A percentile compares a stretch with the other conserved stretches of the same genome.
phyloP scores from a whole-genome alignment of 116 monocot genomes.

The Phalaenopsis hybrid region DNA sequence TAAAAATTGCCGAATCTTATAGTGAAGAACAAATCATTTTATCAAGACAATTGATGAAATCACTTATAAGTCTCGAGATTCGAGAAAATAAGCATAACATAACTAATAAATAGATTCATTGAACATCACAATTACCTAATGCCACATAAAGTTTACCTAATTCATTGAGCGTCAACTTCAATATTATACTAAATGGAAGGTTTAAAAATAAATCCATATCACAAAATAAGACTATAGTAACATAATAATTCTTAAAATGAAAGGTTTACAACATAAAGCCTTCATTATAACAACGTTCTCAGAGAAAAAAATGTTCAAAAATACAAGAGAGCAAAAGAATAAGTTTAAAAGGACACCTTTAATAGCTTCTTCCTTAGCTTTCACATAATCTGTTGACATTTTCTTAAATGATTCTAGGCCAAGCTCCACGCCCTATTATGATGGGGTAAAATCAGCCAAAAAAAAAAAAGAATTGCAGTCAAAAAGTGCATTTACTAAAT shows the following conservation, averaged over 20 bases:
- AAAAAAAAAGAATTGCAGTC: not conserved
- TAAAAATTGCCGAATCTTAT: not conserved
- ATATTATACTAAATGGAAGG: too few species aligned
- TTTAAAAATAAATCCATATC: too few species aligned
- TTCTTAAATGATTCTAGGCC: conserved; percentile 48
- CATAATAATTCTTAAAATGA: not conserved
- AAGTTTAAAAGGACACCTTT: conserved; percentile 28
- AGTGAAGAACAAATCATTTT: not conserved
- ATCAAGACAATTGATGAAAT: not conserved
- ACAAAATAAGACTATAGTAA: not conserved
- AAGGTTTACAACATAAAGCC: not conserved
- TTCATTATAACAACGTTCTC: not conserved
- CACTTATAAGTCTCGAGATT: not conserved
- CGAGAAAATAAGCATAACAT: not conserved
- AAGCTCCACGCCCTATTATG: conserved; percentile 43
- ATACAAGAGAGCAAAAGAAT: not conserved
- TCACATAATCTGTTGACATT: conserved; percentile 61
- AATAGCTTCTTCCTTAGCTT: conserved; percentile 52
- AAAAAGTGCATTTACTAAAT: not conserved
- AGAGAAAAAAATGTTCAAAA: not conserved
- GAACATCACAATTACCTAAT: too few species aligned
- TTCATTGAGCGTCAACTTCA: too few species aligned
- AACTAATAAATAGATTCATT: not conserved
- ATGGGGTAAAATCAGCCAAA: not conserved
- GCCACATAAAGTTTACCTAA: too few species aligned